Base-by-base conservation (phyloP, 257 asterid species). In the Gardenia jasminoides region DNA sequence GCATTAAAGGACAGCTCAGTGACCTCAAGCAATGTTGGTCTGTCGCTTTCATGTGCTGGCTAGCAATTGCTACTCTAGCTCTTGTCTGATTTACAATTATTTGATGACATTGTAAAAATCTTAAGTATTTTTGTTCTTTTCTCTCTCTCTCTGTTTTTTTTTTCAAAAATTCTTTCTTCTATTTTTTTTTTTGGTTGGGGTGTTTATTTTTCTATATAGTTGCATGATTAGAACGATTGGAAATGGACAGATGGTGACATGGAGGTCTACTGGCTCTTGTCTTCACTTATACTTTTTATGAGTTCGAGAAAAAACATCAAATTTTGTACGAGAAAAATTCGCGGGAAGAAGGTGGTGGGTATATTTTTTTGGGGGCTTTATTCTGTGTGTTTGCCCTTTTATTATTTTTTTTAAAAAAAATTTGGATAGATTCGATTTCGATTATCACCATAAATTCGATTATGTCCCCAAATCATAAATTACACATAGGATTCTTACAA, bases 11-110 rank as follows among this genome's bases (percentile, higher is more conserved):
- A 76, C 79, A 76, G 62, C 79, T 61, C 19, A 44, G 10, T 44
- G 6, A 26, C 26, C 71, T 26, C 28, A 24, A 26, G 46, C 61
- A 3, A 44, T 64, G 79, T 46, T 76, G 72, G 72, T 43, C 64
- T 28, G 79, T 76, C 79, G 79, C 72, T 64, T 28, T 76, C 72
- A 64, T 76, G 79, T 19, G 79, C 64, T 76, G 79, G 46, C 79
- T 28, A 62, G 64, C 62, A 56, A 54, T 74, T 54, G 78, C 36
- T 31, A 7, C 9, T 22, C 26, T 48, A 3, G 44, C 28, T 72
- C 64, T 47, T 72, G 43, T 75, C 78, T 47, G 61, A 76, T 62
- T n/a, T 62, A 26, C 15, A 62, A 30, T 76, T 58, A 39, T 76
- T n/a, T 43, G 46, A 43, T 26, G 41, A 48, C 64, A 44, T 61